Base-by-base conservation (phyloP, 1,139 yeast species). In the Arxiozyma slooffiae region DNA sequence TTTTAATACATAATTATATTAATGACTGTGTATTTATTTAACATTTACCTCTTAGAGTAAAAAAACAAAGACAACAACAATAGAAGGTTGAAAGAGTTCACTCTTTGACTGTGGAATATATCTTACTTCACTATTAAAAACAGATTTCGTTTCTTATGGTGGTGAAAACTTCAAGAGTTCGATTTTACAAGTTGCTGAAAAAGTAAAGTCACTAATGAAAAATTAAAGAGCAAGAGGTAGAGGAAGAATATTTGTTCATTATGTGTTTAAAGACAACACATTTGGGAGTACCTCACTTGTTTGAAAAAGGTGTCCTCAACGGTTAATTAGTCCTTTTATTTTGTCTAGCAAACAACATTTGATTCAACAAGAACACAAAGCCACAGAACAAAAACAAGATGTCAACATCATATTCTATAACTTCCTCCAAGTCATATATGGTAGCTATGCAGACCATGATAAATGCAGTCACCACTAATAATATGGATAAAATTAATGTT, bases 371-470 rank as follows among this genome's bases (percentile, higher is more conserved):
- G 22, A 26, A 26, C 16, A 3, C 39, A 38, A 17, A 38, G 21
- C 8, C 11, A 42, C n/a, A 26, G 6, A 21, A 21, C 18, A 42
- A 7, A 26, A 16, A 37, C 16, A 48, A 3, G 9, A 70, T 70
- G 73, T 60, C 71, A 1, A 62, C 67, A 0, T 59, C 74, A 11
- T 76, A 75, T 55, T 72, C 76, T 44, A 83, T 75, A 9, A 71
- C 78, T n/a, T 82, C 89, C 0, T 82, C 89, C 5, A 77, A 80
- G 64, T 83, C 92, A 38, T 85, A 79, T 67, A 80, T 84, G 85
- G 79, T 78, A 62, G 90, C 92, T 38, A 83, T 85, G 88, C 77
- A 74, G 62, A 77, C 80, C 1, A 76, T 85, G 81, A 69, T 77
- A 38, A 79, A 75, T 14, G 66, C 74, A 1, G 62, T 81, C 48